Percentiles rank a stretch among this genome's conserved stretches.
Conservation (phyloP, 129 eudicot species). For the Lonicera japonica region DNA sequence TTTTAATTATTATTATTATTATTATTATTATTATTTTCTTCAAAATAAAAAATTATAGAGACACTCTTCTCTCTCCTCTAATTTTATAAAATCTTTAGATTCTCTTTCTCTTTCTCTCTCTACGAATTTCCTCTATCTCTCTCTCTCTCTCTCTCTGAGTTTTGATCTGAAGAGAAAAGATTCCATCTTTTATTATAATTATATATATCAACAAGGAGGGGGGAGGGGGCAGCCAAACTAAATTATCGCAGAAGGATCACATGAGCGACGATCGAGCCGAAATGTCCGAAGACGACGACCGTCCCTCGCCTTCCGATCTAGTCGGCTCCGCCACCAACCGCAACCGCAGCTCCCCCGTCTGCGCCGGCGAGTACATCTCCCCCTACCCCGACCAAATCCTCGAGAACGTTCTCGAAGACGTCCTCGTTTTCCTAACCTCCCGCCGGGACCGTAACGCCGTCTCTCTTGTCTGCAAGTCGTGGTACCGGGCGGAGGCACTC, state of each 20-base stretch:
- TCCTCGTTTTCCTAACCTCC: conserved; percentile 45
- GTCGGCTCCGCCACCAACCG: conserved; percentile 9
- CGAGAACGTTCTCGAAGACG: conserved; percentile 71
- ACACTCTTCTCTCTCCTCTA: too few relatives aligned
- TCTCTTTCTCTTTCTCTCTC: conserved; percentile 17
- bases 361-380: conserved; percentile 21
- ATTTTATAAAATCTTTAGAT: conserved; percentile 9
- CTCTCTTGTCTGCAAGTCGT: conserved; percentile 63
- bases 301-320: conserved; percentile 16
- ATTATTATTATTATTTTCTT: too few relatives aligned
- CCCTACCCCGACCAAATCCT: conserved; percentile 65
- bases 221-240: too few relatives aligned
- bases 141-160: conserved; percentile 4
- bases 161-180: conserved; percentile 2
- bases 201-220: not conserved
- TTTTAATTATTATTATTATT: too few relatives aligned
- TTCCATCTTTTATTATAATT: not conserved
- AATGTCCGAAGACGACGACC: conserved; percentile 56
- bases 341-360: not conserved
- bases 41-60: too few relatives aligned
- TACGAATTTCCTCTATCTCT: not conserved
- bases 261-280: conserved; percentile 30
- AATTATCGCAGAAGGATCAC: conserved; percentile 12
- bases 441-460: conserved; percentile 64
- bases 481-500: conserved; percentile 71